Percentiles rank a stretch among this genome's conserved stretches.
These are phyloP conservation scores for Puccinia sorghi DNA, from an alignment of 1,284 basidiomycete genomes.

Conservation along the genomic window DNA sequence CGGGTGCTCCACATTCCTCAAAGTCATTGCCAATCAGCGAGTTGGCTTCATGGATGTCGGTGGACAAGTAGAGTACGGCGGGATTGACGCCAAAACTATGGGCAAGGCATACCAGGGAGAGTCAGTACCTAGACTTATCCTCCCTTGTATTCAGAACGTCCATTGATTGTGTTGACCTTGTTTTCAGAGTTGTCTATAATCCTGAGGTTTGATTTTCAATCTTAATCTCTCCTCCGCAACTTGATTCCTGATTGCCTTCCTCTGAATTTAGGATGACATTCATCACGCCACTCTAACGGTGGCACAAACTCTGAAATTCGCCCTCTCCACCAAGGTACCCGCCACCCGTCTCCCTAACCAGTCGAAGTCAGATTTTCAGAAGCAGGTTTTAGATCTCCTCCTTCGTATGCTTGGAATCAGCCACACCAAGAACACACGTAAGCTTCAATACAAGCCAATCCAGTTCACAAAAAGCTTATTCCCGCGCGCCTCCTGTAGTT, in stretches of 20 bases:
- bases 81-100: conserved; percentile 59
- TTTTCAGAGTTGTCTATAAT: conserved; percentile 37
- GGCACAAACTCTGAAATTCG: conserved; percentile 64
- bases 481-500: background rate
- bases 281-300: conserved; percentile 67
- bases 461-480: background rate
- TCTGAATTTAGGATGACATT: conserved; percentile 64
- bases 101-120: conserved; percentile 44
- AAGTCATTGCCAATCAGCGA: conserved; percentile 70
- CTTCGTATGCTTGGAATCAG: conserved; percentile 62
- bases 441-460: background rate
- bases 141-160: background rate
- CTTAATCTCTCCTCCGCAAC: background rate
- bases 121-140: conserved; percentile 9
- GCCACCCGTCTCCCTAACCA: conserved; percentile 63
- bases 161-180: background rate
- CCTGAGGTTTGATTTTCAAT: conserved; percentile 20
- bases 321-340: conserved; percentile 63
- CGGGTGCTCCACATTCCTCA: conserved; percentile 74
- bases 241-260: conserved; percentile 32
- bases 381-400: conserved; percentile 63
- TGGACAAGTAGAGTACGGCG: conserved; percentile 71
- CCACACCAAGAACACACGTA: conserved; percentile 46
- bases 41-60: conserved; percentile 66
- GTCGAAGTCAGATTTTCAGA: conserved; percentile 61